Percentiles rank a stretch among this genome's conserved stretches.
Evolutionary conservation across 306 rosid genomes (phyloP).

Genomic region (Abrus pulchellus): DNA sequence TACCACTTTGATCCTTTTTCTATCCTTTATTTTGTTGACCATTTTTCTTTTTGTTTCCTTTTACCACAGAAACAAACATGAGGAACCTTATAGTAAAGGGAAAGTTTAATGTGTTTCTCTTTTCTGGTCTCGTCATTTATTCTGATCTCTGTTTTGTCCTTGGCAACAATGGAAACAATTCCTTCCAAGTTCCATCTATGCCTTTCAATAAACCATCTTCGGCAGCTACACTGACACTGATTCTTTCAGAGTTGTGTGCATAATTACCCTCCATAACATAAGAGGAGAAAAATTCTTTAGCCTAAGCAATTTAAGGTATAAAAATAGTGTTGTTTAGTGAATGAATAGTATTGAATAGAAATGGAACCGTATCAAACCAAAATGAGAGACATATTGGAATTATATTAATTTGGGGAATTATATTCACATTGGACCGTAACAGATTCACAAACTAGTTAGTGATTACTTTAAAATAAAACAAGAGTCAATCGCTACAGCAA

Average conservation of each 20-base stretch:
- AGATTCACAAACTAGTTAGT: too few species aligned
- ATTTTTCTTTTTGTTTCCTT: slow-evolving; percentile 51
- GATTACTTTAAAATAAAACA: too few species aligned
- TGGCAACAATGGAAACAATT: slow-evolving; percentile 40
- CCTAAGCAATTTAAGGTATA: not conserved
- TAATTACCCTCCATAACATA: not conserved
- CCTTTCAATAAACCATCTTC: slow-evolving; percentile 33
- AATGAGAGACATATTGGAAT: too few species aligned
- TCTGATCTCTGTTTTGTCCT: slow-evolving; percentile 33
- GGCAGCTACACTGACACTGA: not conserved
- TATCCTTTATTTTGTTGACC: slow-evolving; percentile 25
- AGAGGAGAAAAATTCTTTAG: not conserved
- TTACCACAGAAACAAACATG: slow-evolving; percentile 50
- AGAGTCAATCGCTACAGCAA: too few species aligned
- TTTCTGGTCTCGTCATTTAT: slow-evolving; percentile 4
- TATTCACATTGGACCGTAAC: too few species aligned
- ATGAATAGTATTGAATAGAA: not conserved
- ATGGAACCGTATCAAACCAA: too few species aligned
- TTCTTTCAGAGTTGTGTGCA: not conserved
- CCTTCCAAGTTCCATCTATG: slow-evolving; percentile 37
- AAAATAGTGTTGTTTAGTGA: not conserved
- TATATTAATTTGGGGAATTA: too few species aligned
- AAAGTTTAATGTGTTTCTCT: slow-evolving; percentile 51
- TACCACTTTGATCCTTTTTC: slow-evolving; percentile 33
- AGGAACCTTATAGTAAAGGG: slow-evolving; percentile 57